Base-by-base conservation (phyloP, 495 filamentous ascomycete species). In the Penicillium riverlandense region DNA sequence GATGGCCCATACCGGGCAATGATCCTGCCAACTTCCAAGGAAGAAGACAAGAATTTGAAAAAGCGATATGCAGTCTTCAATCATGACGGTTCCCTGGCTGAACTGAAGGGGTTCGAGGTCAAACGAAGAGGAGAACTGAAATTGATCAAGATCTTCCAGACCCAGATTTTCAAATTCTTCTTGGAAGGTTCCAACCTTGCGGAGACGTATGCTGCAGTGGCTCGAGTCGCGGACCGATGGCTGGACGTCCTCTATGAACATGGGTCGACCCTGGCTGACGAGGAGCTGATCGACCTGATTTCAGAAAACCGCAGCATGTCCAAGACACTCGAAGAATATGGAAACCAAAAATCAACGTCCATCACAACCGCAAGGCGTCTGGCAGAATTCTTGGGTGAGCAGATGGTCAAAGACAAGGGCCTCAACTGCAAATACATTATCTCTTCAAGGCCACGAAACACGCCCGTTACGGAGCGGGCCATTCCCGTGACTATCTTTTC, bases 341-440 rank as follows among this genome's bases (percentile, higher is more conserved):
- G 90, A 27, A 70, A 70, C 6, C 92, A 97, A 53, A 99, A 99
- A 61, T 96, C 90, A 0, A 96, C 92, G 7, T 95, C 92, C 2
- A 99, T 99, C 61, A 99, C 92, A 1, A 99, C 92, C 0, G 92
- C 92, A n/a, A 90, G 83, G 55, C 87, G 92, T 37, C 66, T 99
- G 12, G 92, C 92, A 27, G 94, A 97, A 54, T 99, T 99, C 59
- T 63, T 99, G 38, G 92, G 92, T 11, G 90, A 95, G 62, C 90
- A 96, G 57, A 99, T 99, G 92, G 78, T 95, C 51, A 99, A 99
- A 55, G 92, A 99, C 62, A 97, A 96, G 62, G 92, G 92, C 11
- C 66, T 99, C 52, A 97, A 97, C 65, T 99, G 92, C 82, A 97
- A 97, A 63, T 99, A 95, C 63, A 95, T 99, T 64, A 96, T 99